A percentile compares a stretch with the other conserved stretches of the same genome.
Conservation (phyloP, 805 yeast species). For the Trichomonascus vanleenenianus region DNA sequence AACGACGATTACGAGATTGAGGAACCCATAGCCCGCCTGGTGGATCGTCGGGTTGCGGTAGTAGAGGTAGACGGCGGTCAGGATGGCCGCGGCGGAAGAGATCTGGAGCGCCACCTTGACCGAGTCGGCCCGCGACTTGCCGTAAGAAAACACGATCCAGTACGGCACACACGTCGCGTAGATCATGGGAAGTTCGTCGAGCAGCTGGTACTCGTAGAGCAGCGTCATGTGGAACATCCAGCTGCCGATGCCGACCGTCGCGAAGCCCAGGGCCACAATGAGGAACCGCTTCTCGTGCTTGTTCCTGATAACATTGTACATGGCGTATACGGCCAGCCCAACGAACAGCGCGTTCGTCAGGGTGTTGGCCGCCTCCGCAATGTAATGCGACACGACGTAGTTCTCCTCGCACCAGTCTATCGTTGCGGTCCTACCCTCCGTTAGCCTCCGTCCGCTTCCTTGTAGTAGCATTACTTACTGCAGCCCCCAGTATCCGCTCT, state of each 20-base stretch:
- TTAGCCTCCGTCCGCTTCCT: background rate
- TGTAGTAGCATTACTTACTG: slow-evolving; percentile 11
- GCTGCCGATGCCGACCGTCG: slow-evolving; percentile 84
- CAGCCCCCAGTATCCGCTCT: slow-evolving; percentile 28
- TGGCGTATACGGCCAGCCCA: slow-evolving; percentile 53
- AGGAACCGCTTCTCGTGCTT: slow-evolving; percentile 63
- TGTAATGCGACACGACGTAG: slow-evolving; percentile 74
- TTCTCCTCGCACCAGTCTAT: slow-evolving; percentile 99
- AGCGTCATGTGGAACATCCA: slow-evolving; percentile 97
- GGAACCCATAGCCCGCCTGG: slow-evolving; percentile 72
- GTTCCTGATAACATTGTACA: slow-evolving; percentile 52
- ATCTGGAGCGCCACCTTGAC: slow-evolving; percentile 41
- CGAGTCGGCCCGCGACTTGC: slow-evolving; percentile 34
- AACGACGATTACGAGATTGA: slow-evolving; percentile 66
- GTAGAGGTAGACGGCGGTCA: slow-evolving; percentile 67
- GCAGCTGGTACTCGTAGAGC: slow-evolving; percentile 76
- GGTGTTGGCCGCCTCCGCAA: slow-evolving; percentile 89
- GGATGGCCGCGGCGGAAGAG: slow-evolving; percentile 44
- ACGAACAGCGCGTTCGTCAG: slow-evolving; percentile 60
- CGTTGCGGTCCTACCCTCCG: slow-evolving; percentile 54
- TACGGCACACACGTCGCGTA: slow-evolving; percentile 95
- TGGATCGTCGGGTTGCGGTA: slow-evolving; percentile 81
- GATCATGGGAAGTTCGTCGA: slow-evolving; percentile 97
- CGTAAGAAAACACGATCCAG: slow-evolving; percentile 71
- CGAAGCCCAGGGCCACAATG: slow-evolving; percentile 69